Evolutionary conservation across 306 rosid genomes (phyloP), one percentile per base, ranked within the genome.

Genomic region (Myrica gale): DNA sequence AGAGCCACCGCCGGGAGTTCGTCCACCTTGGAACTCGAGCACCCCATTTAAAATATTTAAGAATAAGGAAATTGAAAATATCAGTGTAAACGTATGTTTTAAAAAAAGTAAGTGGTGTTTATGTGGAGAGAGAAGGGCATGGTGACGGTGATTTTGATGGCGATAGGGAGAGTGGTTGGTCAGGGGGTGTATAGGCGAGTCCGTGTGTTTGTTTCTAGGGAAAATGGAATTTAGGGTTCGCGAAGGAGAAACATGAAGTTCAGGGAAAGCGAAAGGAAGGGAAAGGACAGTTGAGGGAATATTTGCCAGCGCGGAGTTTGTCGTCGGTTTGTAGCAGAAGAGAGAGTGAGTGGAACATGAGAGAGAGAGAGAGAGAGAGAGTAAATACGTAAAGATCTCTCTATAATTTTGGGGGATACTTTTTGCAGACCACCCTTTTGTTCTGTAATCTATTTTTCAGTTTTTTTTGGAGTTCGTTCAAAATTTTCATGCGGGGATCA

Each of bases 1-100:
- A 96, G 86, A 8, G 78, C 78, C n/a, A 96, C 97, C n/a, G 99
- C 99, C 0, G 96, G 96, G 1, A 86, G 92, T 78, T 96, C 99
- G 41, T 96, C 99, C 82, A 88, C 84, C 91, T 96, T 96, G 1
- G 99, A 96, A 88, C 81, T 89, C 75, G 92, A 63, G 77, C 99
- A 96, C 39, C 99, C 99, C 99, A 96, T 85, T 20, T 51, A 51
- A 12, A n/a, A 23, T 41, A 26, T 26, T 63, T 41, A 17, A 23
- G 60, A 42, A 54, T 17, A 52, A 37, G 10, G 6, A 50, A 41
- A 39, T 4, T n/a, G 32, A 9, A 41, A 56, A 69, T 50, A n/a
- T 9, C 54, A 15, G 47, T 26, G 19, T 3, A 69, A 48, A 48
- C 32, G 52, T 48, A 48, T 1, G 4, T 21, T 6, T 7, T 5